A percentile compares a stretch with the other conserved stretches of the same genome.
Evolutionary conservation across 805 yeast genomes (phyloP).

Genomic region (Isabelozyma gotoi): DNA sequence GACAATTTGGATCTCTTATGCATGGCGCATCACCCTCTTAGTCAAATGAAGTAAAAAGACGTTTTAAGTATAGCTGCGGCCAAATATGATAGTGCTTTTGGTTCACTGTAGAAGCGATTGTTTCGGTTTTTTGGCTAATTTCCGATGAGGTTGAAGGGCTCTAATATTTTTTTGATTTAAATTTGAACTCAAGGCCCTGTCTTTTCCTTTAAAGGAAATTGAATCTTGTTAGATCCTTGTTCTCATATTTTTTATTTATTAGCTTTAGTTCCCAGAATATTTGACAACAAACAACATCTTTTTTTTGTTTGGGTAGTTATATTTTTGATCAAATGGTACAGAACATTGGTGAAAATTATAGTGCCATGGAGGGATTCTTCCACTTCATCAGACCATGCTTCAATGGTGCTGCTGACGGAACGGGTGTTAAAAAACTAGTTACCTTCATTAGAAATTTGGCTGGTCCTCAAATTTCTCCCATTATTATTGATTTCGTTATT

Average conservation of each 20-base stretch:
- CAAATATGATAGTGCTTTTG: too few relatives aligned
- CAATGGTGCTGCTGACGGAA: constrained; percentile 25
- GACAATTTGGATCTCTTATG: too few relatives aligned
- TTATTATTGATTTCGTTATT: constrained; percentile 34
- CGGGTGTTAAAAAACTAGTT: constrained; percentile 21
- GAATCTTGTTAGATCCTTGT: neutral
- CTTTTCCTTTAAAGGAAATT: neutral
- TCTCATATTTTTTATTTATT: neutral
- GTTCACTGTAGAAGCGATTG: too few relatives aligned
- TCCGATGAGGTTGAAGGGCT: too few relatives aligned
- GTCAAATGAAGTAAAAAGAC: too few relatives aligned
- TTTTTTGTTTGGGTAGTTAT: neutral
- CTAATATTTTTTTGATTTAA: too few relatives aligned
- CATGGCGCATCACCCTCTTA: too few relatives aligned
- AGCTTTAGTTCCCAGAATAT: neutral
- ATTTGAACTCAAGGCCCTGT: neutral
- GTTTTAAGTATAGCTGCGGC: too few relatives aligned
- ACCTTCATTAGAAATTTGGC: constrained; percentile 26
- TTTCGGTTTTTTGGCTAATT: too few relatives aligned
- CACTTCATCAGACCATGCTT: constrained; percentile 19
- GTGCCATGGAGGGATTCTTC: constrained; percentile 22
- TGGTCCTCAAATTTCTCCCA: constrained; percentile 39
- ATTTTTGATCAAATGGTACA: neutral
- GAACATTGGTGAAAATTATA: constrained; percentile 7
- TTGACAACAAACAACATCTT: neutral